These are phyloP conservation scores for Phoma sp. DNA, from an alignment of 2,329 filamentous ascomycete genomes.

Conservation along the genomic window DNA sequence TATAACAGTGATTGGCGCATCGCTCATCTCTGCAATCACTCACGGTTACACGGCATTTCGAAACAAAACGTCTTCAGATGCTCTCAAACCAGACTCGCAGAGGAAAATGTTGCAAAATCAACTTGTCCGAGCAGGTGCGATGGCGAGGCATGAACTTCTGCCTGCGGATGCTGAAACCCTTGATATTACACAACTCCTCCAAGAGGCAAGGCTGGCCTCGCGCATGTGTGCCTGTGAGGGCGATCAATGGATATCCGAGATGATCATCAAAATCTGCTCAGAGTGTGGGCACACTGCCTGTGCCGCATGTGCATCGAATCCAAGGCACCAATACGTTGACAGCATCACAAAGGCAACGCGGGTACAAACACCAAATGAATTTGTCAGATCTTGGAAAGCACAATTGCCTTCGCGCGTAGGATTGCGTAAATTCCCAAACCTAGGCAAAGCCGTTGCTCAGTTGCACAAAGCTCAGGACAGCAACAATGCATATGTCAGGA, in stretches of 20 bases:
- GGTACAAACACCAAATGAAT: constrained; percentile 48
- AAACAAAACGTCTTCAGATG: not conserved
- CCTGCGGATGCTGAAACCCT: constrained; percentile 4
- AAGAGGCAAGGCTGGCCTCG: constrained; percentile 44
- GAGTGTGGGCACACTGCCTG: constrained; percentile 64
- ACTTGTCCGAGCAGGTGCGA: not conserved
- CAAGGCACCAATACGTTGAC: constrained; percentile 54
- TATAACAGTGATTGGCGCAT: constrained; percentile 71
- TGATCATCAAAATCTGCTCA: constrained; percentile 55
- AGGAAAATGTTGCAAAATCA: not conserved
- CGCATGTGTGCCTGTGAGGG: constrained; percentile 66
- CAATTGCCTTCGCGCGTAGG: constrained; percentile 30
- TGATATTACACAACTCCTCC: constrained; percentile 19
- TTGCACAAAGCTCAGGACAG: not conserved
- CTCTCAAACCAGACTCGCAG: not conserved
- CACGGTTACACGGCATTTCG: constrained; percentile 28
- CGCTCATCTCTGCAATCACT: constrained; percentile 66
- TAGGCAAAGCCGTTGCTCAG: not conserved
- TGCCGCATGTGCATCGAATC: constrained; percentile 60
- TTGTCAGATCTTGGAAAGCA: constrained; percentile 51
- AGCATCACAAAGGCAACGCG: constrained; percentile 31
- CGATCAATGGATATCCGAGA: constrained; percentile 46
- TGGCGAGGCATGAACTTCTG: not conserved
- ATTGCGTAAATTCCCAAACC: constrained; percentile 26
- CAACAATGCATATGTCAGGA: constrained; percentile 12